Evolutionary conservation across 2,329 filamentous ascomycete species (phyloP).

Genomic region (Madurella fahalii): DNA sequence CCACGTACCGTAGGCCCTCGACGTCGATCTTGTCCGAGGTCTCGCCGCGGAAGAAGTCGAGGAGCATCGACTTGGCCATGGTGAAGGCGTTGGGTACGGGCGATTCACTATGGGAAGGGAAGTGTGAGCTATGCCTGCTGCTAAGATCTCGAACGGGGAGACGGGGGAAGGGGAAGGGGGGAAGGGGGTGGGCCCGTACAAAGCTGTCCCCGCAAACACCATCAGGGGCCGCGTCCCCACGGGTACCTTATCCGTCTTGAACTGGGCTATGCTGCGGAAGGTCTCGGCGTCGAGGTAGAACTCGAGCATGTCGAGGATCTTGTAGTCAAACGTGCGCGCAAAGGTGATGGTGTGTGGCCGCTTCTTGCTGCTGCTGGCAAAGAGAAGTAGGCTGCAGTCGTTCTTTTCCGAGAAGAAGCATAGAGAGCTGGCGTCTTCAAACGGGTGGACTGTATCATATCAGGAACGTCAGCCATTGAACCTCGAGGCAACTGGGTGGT

Average conservation of each 20-base stretch:
- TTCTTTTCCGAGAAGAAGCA: conserved; percentile 98
- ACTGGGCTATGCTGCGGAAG: conserved; percentile 66
- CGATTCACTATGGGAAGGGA: conserved; percentile 53
- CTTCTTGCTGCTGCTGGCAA: conserved; percentile 87
- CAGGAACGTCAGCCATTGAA: background rate
- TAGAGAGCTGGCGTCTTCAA: conserved; percentile 81
- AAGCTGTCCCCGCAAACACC: conserved; percentile 82
- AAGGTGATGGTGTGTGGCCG: conserved; percentile 86
- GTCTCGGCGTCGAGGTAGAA: conserved; percentile 72
- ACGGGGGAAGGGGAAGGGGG: background rate
- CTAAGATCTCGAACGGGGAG: background rate
- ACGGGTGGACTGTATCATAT: conserved; percentile 61
- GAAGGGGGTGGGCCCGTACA: conserved; percentile 35
- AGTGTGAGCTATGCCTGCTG: background rate
- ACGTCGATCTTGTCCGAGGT: conserved; percentile 80
- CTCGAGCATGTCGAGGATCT: conserved; percentile 93
- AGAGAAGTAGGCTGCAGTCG: conserved; percentile 80
- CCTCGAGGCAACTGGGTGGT: background rate
- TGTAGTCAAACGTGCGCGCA: conserved; percentile 76
- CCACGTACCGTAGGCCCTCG: conserved; percentile 86
- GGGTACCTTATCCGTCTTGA: conserved; percentile 71
- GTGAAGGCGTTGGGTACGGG: conserved; percentile 75
- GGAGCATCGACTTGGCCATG: conserved; percentile 78
- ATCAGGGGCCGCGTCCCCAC: conserved; percentile 86
- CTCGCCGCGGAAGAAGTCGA: conserved; percentile 88